Base-by-base conservation (phyloP, 768 basidiomycete genomes). In the Myochromella boudieri region DNA sequence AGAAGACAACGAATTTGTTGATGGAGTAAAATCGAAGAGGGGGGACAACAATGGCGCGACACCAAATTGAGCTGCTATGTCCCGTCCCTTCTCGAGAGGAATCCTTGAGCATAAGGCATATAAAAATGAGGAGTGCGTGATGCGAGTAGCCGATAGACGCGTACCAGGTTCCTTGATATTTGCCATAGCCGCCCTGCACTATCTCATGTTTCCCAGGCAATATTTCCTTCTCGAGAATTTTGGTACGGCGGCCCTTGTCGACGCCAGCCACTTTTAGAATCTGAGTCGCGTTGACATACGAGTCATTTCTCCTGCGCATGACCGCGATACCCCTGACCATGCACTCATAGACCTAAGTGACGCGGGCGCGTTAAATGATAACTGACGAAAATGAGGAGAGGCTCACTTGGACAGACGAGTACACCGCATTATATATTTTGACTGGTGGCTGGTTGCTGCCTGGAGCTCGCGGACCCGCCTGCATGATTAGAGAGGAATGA, bases 81-180 rank as follows among this genome's bases (percentile, higher is more conserved):
- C 94, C 46, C 91, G 85, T 29, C 95, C 95, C 46, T 92, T 80
- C 57, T 95, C 91, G 31, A 97, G 85, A 1, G 97, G 97, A 58
- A 99, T 95, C 95, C 95, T 97, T 36, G 9, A 49, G 18, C 24
- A 36, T 24, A 43, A 14, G 22, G 11, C 5, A 40, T 22, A 39
- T 43, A 37, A 28, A 48, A 21, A n/a, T 43, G n/a, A 34, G 17
- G 44, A n/a, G n/a, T n/a, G n/a, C n/a, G n/a, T 37, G 44, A 44
- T 25, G 28, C 18, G 26, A 27, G 15, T 46, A 31, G 20, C 14
- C 21, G 15, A 34, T 29, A 20, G 49, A 44, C 44, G 60, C 84
- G 62, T 60, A 95, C 95, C 97, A 99, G 46, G 95, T 98, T 54
- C 97, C 97, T 66, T 99, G 97, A 65, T 97, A 99, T 72, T 97